Evolutionary conservation across 768 basidiomycete species (phyloP).

Genomic region (Daedaleopsis nitida): DNA sequence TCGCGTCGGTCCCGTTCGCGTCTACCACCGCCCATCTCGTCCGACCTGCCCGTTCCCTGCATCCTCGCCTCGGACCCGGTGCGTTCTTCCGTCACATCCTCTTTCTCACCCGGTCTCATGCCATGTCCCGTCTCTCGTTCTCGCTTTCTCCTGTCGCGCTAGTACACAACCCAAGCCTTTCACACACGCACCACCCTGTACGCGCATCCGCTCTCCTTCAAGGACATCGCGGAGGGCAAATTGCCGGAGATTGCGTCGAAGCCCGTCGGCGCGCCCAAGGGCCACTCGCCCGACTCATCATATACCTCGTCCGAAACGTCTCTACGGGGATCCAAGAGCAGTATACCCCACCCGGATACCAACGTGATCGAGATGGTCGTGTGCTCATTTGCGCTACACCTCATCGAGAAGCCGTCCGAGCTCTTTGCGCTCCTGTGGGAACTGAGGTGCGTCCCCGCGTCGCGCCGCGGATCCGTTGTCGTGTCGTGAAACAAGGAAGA

Average conservation of each 20-base stretch:
- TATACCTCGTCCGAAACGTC: conserved; percentile 7
- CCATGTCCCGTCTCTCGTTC: neutral
- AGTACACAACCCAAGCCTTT: conserved; percentile 68
- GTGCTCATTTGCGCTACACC: conserved; percentile 76
- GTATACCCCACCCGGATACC: neutral
- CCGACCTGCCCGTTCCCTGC: conserved; percentile 36
- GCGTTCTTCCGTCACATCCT: conserved; percentile 22
- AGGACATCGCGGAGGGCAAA: conserved; percentile 58
- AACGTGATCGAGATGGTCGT: conserved; percentile 58
- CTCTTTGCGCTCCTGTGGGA: conserved; percentile 68
- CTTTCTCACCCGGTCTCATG: too few species aligned
- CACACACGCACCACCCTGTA: conserved; percentile 51
- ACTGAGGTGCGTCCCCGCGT: conserved; percentile 34
- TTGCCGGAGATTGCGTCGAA: conserved; percentile 39
- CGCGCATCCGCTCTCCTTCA: conserved; percentile 63
- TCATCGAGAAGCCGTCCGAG: conserved; percentile 60
- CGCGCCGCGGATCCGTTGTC: too few species aligned
- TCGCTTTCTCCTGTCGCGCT: neutral
- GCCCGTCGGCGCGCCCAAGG: conserved; percentile 16
- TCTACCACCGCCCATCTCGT: conserved; percentile 37
- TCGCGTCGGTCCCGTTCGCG: conserved; percentile 23
- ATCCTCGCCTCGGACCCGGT: conserved; percentile 56
- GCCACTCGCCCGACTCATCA: conserved; percentile 2
- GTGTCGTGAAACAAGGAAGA: too few species aligned
- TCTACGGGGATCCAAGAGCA: neutral